Conservation (phyloP, 257 asterid genomes). For the Plantago elongata region DNA sequence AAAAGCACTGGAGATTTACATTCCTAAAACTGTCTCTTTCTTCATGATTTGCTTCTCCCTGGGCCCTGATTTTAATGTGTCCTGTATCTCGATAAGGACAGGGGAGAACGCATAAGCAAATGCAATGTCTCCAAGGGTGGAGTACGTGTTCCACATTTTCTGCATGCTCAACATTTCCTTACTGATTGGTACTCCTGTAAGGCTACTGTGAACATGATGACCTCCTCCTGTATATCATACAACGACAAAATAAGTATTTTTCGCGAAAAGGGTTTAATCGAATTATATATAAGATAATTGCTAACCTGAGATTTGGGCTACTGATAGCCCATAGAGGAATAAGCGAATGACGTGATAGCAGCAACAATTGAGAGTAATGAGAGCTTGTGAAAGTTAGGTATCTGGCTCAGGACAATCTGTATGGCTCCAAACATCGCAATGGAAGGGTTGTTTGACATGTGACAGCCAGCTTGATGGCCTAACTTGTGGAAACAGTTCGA, state of each 20-base stretch:
- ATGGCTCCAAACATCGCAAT: conserved; percentile 37
- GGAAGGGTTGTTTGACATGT: conserved; percentile 34
- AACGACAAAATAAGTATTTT: background rate
- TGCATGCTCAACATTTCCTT: conserved; percentile 24
- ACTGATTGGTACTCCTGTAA: conserved; percentile 49
- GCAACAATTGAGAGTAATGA: conserved; percentile 56
- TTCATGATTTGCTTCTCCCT: conserved; percentile 57
- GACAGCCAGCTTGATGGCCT: conserved; percentile 43
- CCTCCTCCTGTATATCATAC: conserved; percentile 16
- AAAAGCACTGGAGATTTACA: conserved; percentile 37
- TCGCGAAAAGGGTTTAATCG: background rate
- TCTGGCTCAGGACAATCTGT: conserved; percentile 53
- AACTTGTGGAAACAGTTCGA: conserved; percentile 55
- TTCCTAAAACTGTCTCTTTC: conserved; percentile 35
- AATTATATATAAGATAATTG: background rate
- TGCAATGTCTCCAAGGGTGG: conserved; percentile 70
- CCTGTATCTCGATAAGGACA: conserved; percentile 71
- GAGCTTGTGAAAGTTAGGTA: conserved; percentile 63
- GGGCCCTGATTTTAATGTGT: conserved; percentile 43
- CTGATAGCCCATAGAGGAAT: conserved; percentile 54
- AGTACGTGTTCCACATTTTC: conserved; percentile 59
- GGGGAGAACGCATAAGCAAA: conserved; percentile 60
- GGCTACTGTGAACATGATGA: conserved; percentile 28
- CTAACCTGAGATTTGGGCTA: conserved; percentile 46
- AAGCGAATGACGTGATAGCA: conserved; percentile 71